These are phyloP conservation scores for Carpinus viminea DNA, from an alignment of 306 rosid species.

Conservation along the genomic window DNA sequence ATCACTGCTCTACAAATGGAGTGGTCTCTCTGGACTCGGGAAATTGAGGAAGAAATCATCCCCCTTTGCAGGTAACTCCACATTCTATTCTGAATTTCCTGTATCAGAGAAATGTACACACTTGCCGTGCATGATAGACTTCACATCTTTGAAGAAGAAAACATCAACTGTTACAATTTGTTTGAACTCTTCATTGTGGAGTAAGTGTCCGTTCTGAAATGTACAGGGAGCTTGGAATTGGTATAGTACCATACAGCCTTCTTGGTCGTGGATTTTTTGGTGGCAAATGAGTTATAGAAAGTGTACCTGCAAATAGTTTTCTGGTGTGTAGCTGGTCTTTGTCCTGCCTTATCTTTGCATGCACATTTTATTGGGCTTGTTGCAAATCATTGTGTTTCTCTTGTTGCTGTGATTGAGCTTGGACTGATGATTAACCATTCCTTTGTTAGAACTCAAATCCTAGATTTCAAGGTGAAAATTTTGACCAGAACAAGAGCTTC, in stretches of 20 bases:
- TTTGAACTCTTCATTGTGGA: conserved; percentile 6
- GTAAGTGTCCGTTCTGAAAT: not conserved
- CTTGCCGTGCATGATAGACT: not conserved
- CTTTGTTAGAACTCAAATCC: conserved; percentile 48
- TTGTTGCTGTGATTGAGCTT: conserved; percentile 6
- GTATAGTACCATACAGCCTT: conserved; percentile 41
- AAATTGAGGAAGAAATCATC: conserved; percentile 64
- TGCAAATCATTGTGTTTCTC: not conserved
- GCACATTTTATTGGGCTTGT: not conserved
- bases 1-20: conserved; percentile 74
- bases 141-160: not conserved
- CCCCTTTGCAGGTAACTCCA: conserved; percentile 60
- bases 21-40: conserved; percentile 80
- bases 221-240: conserved; percentile 41
- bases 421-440: conserved; percentile 3
- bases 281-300: conserved; percentile 32
- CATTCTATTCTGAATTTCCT: not conserved
- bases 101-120: not conserved
- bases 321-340: conserved; percentile 18
- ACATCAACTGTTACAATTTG: not conserved
- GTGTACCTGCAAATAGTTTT: conserved; percentile 26
- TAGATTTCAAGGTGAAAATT: conserved; percentile 58
- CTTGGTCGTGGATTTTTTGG: conserved; percentile 44
- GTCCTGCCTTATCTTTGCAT: not conserved
- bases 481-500: conserved; percentile 57